These are phyloP conservation scores for Leucocoprinus sp. DNA, from an alignment of 768 basidiomycete genomes.

Conservation along the genomic window DNA sequence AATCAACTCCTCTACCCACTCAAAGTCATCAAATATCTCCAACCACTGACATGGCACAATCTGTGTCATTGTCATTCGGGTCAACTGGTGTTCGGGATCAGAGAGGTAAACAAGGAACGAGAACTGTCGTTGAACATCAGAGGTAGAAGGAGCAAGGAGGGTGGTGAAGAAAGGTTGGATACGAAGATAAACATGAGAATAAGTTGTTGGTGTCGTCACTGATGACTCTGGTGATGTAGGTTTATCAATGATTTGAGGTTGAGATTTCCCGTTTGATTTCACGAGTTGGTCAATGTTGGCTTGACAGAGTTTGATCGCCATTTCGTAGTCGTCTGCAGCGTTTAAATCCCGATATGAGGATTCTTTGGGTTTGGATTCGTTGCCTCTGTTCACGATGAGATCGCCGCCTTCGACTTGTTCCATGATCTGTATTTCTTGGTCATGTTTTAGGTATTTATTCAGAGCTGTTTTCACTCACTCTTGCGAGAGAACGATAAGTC, in stretches of 20 bases:
- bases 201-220: conserved; percentile 54
- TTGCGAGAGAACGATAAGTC: conserved; percentile 80
- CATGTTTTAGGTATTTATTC: not conserved
- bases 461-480: conserved; percentile 38
- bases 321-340: conserved; percentile 75
- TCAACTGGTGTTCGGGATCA: conserved; percentile 76
- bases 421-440: conserved; percentile 54
- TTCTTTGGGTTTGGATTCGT: conserved; percentile 67
- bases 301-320: conserved; percentile 80
- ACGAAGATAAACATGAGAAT: conserved; percentile 88
- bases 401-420: conserved; percentile 94
- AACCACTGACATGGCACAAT: conserved; percentile 81
- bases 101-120: conserved; percentile 64
- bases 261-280: conserved; percentile 43
- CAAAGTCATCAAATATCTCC: conserved; percentile 82
- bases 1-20: conserved; percentile 94
- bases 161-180: conserved; percentile 78
- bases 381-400: conserved; percentile 77
- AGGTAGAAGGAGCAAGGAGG: conserved; percentile 23
- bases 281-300: conserved; percentile 73
- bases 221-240: conserved; percentile 25
- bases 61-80: conserved; percentile 76
- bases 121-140: conserved; percentile 34
- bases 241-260: not conserved
- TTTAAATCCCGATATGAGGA: conserved; percentile 62